These are phyloP conservation scores for Pichia sp. DNA, from an alignment of 1,139 yeast species.

Conservation along the genomic window DNA sequence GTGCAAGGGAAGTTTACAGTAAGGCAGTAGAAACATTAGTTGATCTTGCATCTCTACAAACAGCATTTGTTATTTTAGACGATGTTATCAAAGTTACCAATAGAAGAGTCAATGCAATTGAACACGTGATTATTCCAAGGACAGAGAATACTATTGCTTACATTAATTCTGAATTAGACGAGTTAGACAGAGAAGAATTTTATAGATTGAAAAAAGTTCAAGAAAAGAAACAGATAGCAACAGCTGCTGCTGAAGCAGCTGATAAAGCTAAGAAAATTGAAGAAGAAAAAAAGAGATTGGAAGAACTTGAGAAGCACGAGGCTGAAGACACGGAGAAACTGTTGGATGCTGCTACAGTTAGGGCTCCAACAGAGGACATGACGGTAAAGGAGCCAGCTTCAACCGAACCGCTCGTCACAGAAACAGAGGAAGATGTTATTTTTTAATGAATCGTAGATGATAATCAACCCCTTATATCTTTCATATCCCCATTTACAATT, in stretches of 20 bases:
- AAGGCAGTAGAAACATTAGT: conserved; percentile 95
- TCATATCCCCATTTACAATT: background rate
- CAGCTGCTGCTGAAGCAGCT: conserved; percentile 57
- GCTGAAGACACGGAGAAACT: conserved; percentile 15
- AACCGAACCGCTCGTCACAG: conserved; percentile 28
- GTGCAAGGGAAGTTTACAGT: conserved; percentile 86
- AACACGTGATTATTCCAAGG: conserved; percentile 95
- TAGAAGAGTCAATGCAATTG: conserved; percentile 97
- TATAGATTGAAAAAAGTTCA: conserved; percentile 94
- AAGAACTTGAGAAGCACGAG: conserved; percentile 19
- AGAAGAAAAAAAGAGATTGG: conserved; percentile 11
- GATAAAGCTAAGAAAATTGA: conserved; percentile 30
- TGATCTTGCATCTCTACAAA: conserved; percentile 88
- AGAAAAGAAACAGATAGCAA: conserved; percentile 84
- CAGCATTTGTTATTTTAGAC: conserved; percentile 92
- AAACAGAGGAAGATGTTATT: conserved; percentile 43
- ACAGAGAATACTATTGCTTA: conserved; percentile 92
- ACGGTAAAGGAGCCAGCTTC: conserved; percentile 11
- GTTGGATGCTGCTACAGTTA: conserved; percentile 8
- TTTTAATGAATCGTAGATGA: conserved; percentile 26
- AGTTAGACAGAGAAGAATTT: conserved; percentile 95
- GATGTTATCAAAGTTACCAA: conserved; percentile 97
- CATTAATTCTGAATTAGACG: conserved; percentile 94
- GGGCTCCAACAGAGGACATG: conserved; percentile 8
- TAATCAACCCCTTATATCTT: background rate